Conservation (phyloP, 2,329 filamentous ascomycete species). For the Diaporthe humulicola region DNA sequence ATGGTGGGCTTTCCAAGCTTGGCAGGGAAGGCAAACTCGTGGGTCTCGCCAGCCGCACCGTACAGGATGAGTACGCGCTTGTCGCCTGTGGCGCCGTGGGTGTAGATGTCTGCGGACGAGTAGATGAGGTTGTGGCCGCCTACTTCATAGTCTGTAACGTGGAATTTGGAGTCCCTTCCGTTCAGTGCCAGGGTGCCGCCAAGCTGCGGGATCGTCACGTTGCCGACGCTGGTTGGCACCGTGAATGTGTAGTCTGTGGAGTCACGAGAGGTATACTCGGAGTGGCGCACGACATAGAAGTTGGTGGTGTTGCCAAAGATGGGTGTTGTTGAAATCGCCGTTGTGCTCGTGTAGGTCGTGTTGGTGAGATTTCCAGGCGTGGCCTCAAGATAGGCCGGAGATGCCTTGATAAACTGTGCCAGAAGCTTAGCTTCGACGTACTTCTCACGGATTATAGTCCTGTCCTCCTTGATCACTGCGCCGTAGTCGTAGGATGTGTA, state of each 20-base stretch:
- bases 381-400: slow-evolving; percentile 76
- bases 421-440: slow-evolving; percentile 84
- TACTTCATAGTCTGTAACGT: slow-evolving; percentile 76
- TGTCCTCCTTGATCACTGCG: slow-evolving; percentile 75
- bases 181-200: slow-evolving; percentile 69
- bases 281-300: slow-evolving; percentile 78
- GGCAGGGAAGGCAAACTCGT: slow-evolving; percentile 68
- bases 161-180: slow-evolving; percentile 76
- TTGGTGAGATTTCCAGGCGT: slow-evolving; percentile 63
- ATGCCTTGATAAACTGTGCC: slow-evolving; percentile 80
- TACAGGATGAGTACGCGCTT: slow-evolving; percentile 75
- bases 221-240: slow-evolving; percentile 70
- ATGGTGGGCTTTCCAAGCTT: slow-evolving; percentile 35
- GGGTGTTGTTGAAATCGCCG: slow-evolving; percentile 72
- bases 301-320: slow-evolving; percentile 65
- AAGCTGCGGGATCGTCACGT: slow-evolving; percentile 69
- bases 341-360: slow-evolving; percentile 65
- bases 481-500: slow-evolving; percentile 72
- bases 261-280: slow-evolving; percentile 70
- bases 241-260: slow-evolving; percentile 74
- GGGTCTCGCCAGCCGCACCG: slow-evolving; percentile 70
- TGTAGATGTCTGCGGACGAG: slow-evolving; percentile 78
- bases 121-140: slow-evolving; percentile 73
- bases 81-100: slow-evolving; percentile 73
- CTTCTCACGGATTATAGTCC: slow-evolving; percentile 78